Evolutionary conservation across 2,329 filamentous ascomycete species (phyloP).

Genomic region (Pseudocercospora pini-densiflorae): DNA sequence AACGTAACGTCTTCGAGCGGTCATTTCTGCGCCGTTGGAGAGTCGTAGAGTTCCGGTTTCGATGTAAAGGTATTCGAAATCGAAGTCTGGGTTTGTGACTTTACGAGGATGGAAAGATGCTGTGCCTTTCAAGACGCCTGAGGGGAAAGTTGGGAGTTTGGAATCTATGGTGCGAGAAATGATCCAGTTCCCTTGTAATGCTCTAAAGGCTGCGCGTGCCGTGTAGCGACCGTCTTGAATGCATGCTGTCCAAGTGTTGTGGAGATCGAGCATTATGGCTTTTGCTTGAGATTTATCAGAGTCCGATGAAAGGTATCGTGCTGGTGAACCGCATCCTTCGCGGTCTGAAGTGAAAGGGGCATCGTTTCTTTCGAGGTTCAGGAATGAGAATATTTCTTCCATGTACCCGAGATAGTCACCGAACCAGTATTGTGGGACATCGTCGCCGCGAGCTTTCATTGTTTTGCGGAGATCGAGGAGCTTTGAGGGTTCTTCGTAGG

Average conservation of each 20-base stretch:
- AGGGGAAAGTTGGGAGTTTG: slow-evolving; percentile 31
- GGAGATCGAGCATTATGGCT: slow-evolving; percentile 54
- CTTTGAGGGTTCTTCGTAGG: slow-evolving; percentile 48
- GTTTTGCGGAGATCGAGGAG: slow-evolving; percentile 56
- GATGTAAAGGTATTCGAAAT: slow-evolving; percentile 41
- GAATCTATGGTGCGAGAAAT: slow-evolving; percentile 37
- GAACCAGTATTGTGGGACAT: slow-evolving; percentile 77
- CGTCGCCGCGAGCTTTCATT: slow-evolving; percentile 46
- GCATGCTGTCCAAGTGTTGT: slow-evolving; percentile 35
- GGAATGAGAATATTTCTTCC: slow-evolving; percentile 67
- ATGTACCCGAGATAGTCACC: slow-evolving; percentile 78
- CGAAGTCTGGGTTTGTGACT: slow-evolving; percentile 35
- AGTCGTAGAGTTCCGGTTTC: slow-evolving; percentile 34
- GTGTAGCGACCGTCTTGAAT: slow-evolving; percentile 32
- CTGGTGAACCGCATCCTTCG: slow-evolving; percentile 53
- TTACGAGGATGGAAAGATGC: slow-evolving; percentile 38
- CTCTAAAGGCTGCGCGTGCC: slow-evolving; percentile 37
- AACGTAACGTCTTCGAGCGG: slow-evolving; percentile 68
- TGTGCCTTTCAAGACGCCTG: slow-evolving; percentile 35
- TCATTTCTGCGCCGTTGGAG: slow-evolving; percentile 49
- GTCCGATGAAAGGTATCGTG: slow-evolving; percentile 38
- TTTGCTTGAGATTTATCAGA: slow-evolving; percentile 47
- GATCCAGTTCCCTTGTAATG: slow-evolving; percentile 39
- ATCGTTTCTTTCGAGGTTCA: slow-evolving; percentile 56
- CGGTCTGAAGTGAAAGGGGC: slow-evolving; percentile 44